phyloP scores from a whole-genome alignment of 768 basidiomycete species.

The Strobilomyces echinocephalus region DNA sequence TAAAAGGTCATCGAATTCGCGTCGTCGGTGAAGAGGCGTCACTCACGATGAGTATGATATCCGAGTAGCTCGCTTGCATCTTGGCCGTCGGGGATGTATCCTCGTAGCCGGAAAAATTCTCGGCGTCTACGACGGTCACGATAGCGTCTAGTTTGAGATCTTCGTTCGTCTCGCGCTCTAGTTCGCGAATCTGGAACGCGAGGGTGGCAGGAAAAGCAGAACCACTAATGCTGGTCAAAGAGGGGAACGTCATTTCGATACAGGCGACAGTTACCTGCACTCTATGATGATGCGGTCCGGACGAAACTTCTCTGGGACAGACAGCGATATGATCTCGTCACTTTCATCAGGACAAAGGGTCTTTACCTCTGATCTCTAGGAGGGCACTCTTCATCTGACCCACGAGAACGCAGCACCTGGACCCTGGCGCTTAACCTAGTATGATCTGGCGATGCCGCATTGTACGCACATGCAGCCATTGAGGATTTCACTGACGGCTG shows the following conservation, averaged over 20 bases:
- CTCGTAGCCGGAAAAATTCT: slow-evolving; percentile 91
- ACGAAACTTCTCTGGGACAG: slow-evolving; percentile 59
- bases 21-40: not conserved
- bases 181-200: slow-evolving; percentile 88
- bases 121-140: slow-evolving; percentile 85
- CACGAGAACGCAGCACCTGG: slow-evolving; percentile 88
- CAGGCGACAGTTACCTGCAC: slow-evolving; percentile 61
- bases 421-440: not conserved
- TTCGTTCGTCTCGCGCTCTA: slow-evolving; percentile 71
- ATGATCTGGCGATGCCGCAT: not conserved
- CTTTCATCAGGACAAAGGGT: not conserved
- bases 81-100: slow-evolving; percentile 88
- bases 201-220: slow-evolving; percentile 95
- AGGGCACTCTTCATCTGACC: slow-evolving; percentile 92
- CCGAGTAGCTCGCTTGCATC: slow-evolving; percentile 95
- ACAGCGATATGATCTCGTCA: not conserved
- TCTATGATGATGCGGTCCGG: slow-evolving; percentile 95
- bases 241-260: not conserved
- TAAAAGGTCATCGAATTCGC: slow-evolving; percentile 4
- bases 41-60: slow-evolving; percentile 79
- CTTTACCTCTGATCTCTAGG: slow-evolving; percentile 75
- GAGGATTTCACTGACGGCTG: slow-evolving; percentile 88
- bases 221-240: slow-evolving; percentile 47
- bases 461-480: slow-evolving; percentile 85
- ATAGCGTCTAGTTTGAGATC: slow-evolving; percentile 86